phyloP scores from a whole-genome alignment of 2,329 filamentous ascomycete genomes.

The Boeremia lycopersici region DNA sequence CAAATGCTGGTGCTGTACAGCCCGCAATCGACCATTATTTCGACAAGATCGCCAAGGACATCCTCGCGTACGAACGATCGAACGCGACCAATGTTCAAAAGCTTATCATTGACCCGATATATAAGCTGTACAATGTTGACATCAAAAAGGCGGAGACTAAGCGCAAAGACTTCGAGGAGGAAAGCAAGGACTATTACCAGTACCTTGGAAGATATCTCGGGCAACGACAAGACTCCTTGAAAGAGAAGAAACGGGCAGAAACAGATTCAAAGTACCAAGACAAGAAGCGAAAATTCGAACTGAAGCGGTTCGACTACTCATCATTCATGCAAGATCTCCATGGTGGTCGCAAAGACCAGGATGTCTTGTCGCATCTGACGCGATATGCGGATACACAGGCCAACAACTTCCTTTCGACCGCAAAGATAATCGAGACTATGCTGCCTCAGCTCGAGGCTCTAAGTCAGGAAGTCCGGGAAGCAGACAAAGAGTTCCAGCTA shows the following conservation, averaged over 20 bases:
- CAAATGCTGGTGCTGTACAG: slow-evolving; percentile 95
- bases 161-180: slow-evolving; percentile 97
- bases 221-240: slow-evolving; percentile 91
- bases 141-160: slow-evolving; percentile 98
- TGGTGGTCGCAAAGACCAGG: slow-evolving; percentile 96
- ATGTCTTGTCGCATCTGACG: slow-evolving; percentile 91
- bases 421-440: slow-evolving; percentile 85
- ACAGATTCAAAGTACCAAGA: slow-evolving; percentile 96
- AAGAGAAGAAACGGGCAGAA: slow-evolving; percentile 94
- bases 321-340: slow-evolving; percentile 99
- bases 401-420: slow-evolving; percentile 77
- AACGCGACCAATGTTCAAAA: slow-evolving; percentile 86
- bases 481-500: slow-evolving; percentile 96
- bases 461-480: slow-evolving; percentile 84
- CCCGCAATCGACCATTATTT: slow-evolving; percentile 98
- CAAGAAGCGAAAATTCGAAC: slow-evolving; percentile 91
- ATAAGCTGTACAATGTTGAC: slow-evolving; percentile 89
- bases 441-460: slow-evolving; percentile 89
- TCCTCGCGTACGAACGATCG: slow-evolving; percentile 81
- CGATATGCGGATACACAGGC: slow-evolving; percentile 93
- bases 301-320: slow-evolving; percentile 98
- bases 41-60: slow-evolving; percentile 92
- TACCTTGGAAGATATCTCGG: slow-evolving; percentile 96
- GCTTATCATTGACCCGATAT: slow-evolving; percentile 92
- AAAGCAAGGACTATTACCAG: slow-evolving; percentile 97